Evolutionary conservation across 129 eudicot species (phyloP), one percentile per base, ranked within the genome.

Genomic region (Flaveria linearis): DNA sequence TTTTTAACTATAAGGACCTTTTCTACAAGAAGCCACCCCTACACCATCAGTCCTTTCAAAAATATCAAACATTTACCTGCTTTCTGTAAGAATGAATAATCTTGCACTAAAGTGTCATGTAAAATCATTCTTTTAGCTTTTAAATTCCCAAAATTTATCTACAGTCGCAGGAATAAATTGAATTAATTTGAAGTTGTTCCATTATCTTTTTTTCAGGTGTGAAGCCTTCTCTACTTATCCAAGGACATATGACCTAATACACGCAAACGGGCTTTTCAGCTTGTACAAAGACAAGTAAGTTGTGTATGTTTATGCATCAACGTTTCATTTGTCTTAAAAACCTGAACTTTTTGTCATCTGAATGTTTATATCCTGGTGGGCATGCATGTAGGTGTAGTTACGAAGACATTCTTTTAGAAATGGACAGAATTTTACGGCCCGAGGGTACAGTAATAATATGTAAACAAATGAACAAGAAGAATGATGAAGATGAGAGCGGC

Each of bases 221-320:
- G 93, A 88, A 84, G 93, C 88, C 43, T 88, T 88, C 86, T 88
- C 93, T 5, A 88, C 93, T 7, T 88, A 88, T 82, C 93, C 93
- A 10, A 88, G 93, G 61, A 88, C 93, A 5, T 88, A 88, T 41
- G 93, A 88, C 78, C 82, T 88, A 16, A 83, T 88, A 55, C 93
- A 88, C 45, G 92, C 88, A 17, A 81, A 81, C n/a, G 88, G 89
- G 51, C 80, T 88, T 81, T 85, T 88, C 83, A 81, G 85, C 75
- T 84, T 88, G 71, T 88, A 88, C 76, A 84, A 86, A 80, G 85
- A 86, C 79, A 83, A 82, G 93, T 88, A 78, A 84, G 91, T 72
- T 36, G 9, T 74, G 69, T 20, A 73, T 14, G 42, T 67, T 51
- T 18, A 57, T 47, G 25, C 36, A 49, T 46, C 22, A 12, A 36